Evolutionary conservation across 192 early-diverging fungal genomes (phyloP).

Genomic region (Spizellomyces punctatus): DNA sequence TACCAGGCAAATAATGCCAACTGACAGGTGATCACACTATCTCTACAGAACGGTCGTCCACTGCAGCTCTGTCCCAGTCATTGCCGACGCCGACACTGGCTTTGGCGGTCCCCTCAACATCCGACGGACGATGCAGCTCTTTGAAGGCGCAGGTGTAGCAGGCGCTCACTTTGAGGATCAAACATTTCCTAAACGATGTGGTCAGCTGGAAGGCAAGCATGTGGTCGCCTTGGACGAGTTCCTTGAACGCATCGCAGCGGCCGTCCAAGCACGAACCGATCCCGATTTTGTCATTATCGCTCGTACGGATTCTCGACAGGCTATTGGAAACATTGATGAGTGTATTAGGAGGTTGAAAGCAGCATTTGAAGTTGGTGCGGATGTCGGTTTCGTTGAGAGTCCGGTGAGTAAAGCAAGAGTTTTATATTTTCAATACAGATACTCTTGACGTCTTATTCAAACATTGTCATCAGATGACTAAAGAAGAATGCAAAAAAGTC

Average conservation of each 20-base stretch:
- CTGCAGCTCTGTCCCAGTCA: too few relatives aligned
- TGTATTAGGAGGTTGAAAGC: slow-evolving; percentile 1
- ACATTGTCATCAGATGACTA: too few relatives aligned
- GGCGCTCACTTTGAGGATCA: slow-evolving; percentile 28
- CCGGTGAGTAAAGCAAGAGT: not conserved
- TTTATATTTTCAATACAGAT: too few relatives aligned
- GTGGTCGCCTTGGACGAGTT: slow-evolving; percentile 20
- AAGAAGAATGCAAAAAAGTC: too few relatives aligned
- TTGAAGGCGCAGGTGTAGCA: slow-evolving; percentile 23
- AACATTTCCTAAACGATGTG: slow-evolving; percentile 30
- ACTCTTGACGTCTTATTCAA: too few relatives aligned
- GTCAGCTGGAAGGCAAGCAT: slow-evolving; percentile 18
- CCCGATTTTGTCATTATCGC: slow-evolving; percentile 29
- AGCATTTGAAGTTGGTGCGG: slow-evolving; percentile 5
- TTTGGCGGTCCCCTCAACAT: slow-evolving; percentile 26
- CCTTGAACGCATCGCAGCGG: slow-evolving; percentile 21
- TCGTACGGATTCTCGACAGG: slow-evolving; percentile 18
- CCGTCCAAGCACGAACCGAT: slow-evolving; percentile 27
- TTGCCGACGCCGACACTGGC: not conserved
- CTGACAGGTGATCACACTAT: too few relatives aligned
- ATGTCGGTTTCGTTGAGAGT: not conserved
- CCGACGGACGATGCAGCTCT: slow-evolving; percentile 21
- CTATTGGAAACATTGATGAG: slow-evolving; percentile 10
- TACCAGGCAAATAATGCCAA: too few relatives aligned
- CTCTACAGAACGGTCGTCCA: too few relatives aligned